These are phyloP conservation scores for Saccharomycopsis vini DNA, from an alignment of 805 yeast genomes.

Conservation along the genomic window DNA sequence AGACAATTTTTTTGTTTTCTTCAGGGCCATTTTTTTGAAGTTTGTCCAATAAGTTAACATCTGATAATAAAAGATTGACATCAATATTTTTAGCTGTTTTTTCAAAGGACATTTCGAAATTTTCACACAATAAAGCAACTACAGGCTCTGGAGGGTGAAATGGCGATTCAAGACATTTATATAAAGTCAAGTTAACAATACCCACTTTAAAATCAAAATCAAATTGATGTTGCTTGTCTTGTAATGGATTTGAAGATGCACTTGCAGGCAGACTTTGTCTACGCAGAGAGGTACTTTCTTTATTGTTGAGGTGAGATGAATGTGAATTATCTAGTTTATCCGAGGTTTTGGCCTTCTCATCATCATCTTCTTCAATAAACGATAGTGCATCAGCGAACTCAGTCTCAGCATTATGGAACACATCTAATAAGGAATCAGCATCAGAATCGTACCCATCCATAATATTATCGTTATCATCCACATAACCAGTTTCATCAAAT, in stretches of 20 bases:
- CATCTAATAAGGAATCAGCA: conserved; percentile 12
- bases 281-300: background rate
- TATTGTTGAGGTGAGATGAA: background rate
- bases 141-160: conserved; percentile 57
- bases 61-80: conserved; percentile 54
- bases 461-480: conserved; percentile 27
- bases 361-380: conserved; percentile 12
- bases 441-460: conserved; percentile 1
- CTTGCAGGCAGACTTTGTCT: background rate
- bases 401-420: conserved; percentile 16
- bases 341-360: conserved; percentile 4
- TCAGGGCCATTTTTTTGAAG: conserved; percentile 52
- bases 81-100: conserved; percentile 54
- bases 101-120: conserved; percentile 49
- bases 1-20: conserved; percentile 59
- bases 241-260: conserved; percentile 3
- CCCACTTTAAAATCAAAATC: conserved; percentile 70
- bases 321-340: background rate
- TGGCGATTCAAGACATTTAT: conserved; percentile 55
- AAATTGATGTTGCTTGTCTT: conserved; percentile 14
- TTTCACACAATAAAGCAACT: conserved; percentile 64
- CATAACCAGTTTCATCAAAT: conserved; percentile 19
- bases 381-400: conserved; percentile 19
- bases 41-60: conserved; percentile 66
- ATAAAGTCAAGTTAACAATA: conserved; percentile 48